Evolutionary conservation across 176 grass and related monocot species (phyloP).

Genomic region (Tuctoria greenei): DNA sequence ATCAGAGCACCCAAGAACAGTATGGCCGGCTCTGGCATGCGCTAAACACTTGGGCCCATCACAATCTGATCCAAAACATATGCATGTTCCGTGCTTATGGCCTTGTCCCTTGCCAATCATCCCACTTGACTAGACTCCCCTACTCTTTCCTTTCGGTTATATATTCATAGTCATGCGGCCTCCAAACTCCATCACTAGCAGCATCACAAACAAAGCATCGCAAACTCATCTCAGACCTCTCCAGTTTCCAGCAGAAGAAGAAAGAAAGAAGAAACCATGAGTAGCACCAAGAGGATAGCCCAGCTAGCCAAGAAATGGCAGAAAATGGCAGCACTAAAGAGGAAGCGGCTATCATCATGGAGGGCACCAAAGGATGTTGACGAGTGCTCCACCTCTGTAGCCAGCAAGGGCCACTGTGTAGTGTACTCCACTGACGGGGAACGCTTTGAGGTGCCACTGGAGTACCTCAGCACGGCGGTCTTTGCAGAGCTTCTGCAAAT

Average conservation of each 20-base stretch:
- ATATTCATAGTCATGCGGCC: constrained; percentile 1
- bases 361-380: neutral
- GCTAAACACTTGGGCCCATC: constrained; percentile 33
- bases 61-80: constrained; percentile 25
- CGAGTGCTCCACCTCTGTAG: neutral
- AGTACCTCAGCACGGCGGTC: constrained; percentile 14
- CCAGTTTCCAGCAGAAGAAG: neutral
- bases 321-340: constrained; percentile 44
- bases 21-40: neutral
- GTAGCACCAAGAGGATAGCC: constrained; percentile 34
- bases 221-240: neutral
- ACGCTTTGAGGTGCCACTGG: constrained; percentile 52
- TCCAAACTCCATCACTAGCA: constrained; percentile 17
- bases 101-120: constrained; percentile 35
- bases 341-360: constrained; percentile 35
- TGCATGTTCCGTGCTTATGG: constrained; percentile 28
- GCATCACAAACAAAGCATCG: neutral
- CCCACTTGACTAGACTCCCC: no score
- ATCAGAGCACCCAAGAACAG: neutral
- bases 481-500: constrained; percentile 42
- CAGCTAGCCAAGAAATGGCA: constrained; percentile 41
- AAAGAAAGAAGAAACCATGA: constrained; percentile 15
- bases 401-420: constrained; percentile 42
- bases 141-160: constrained; percentile 9
- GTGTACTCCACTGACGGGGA: constrained; percentile 31